Evolutionary conservation across 1,284 basidiomycete species (phyloP).

Genomic region (Cerrena zonata): DNA sequence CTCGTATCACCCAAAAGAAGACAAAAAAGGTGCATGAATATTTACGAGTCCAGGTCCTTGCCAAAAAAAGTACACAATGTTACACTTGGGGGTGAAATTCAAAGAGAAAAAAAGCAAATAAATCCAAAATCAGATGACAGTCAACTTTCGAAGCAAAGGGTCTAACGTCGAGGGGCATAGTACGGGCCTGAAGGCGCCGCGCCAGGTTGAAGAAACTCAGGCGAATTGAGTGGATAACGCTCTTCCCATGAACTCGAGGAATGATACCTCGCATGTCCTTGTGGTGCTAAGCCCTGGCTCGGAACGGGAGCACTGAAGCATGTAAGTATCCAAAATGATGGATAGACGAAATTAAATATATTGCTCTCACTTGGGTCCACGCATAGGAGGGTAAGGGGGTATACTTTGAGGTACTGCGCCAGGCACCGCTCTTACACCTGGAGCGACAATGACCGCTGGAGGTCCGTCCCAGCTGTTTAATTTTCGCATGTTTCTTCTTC

Average conservation of each 20-base stretch:
- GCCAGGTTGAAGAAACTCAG: constrained; percentile 2
- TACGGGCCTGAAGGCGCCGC: not conserved
- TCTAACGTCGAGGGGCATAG: not conserved
- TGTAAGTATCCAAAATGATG: not conserved
- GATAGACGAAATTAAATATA: not conserved
- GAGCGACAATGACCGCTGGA: not conserved
- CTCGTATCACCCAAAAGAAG: too few species aligned
- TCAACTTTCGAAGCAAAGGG: not conserved
- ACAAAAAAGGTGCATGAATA: too few species aligned
- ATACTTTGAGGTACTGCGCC: not conserved
- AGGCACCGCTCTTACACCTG: not conserved
- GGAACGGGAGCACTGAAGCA: not conserved
- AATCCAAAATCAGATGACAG: not conserved
- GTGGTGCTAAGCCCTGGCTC: not conserved
- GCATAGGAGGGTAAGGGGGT: not conserved
- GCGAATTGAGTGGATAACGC: not conserved
- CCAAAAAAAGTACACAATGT: not conserved
- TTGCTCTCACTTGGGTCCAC: not conserved
- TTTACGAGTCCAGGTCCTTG: too few species aligned
- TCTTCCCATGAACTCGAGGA: not conserved
- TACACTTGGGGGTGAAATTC: not conserved
- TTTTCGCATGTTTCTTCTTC: not conserved
- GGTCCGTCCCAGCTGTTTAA: not conserved
- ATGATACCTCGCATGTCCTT: not conserved
- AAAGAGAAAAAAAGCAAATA: not conserved